Evolutionary conservation across 2,329 filamentous ascomycete genomes (phyloP), one percentile per base, ranked within the genome.

Genomic region (Hirsutella rhossiliensis): DNA sequence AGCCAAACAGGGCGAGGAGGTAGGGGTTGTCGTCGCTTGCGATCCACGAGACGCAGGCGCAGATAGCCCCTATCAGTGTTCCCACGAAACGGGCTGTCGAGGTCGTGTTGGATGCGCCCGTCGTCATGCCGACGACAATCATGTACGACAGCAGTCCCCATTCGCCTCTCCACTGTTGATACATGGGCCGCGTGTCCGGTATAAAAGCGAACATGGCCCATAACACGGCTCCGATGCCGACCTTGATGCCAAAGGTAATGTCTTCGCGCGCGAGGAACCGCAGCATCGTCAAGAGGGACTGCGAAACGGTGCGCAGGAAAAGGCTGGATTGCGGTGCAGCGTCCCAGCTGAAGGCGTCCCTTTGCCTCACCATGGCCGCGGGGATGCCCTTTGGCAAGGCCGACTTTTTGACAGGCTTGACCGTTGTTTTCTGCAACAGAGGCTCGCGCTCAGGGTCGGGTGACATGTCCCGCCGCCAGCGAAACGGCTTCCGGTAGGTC

Each of bases 131-230:
- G 59, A 89, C 94, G 20, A 98, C 92, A 57, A 97, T 80, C 90
- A 97, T 97, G 68, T 95, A 97, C 0, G 88, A 95, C 44, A 98
- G 63, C 2, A 98, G 72, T 19, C 92, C 92, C 92, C 92, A 98
- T 71, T 98, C 92, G 28, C 90, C 90, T 59, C 90, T 75, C 87
- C 89, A 97, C 55, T 83, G 82, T 43, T 80, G 74, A 60, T 96
- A 98, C 18, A 84, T 73, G 0, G 85, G 84, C 43, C 88, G 73
- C 3, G 88, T 94, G 9, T 74, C 67, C 1, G 80, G 76, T 30
- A 96, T 75, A 56, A 95, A 98, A 2, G 92, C 83, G 52, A 94
- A 85, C 61, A 92, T 78, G 17, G 88, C 90, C 68, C 90, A 97
- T 0, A 96, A 64, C 5, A 88, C 77, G 12, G 92, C 92, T 19